Evolutionary conservation across 768 basidiomycete genomes (phyloP), one percentile per base, ranked within the genome.

Genomic region (Suillus paluster): DNA sequence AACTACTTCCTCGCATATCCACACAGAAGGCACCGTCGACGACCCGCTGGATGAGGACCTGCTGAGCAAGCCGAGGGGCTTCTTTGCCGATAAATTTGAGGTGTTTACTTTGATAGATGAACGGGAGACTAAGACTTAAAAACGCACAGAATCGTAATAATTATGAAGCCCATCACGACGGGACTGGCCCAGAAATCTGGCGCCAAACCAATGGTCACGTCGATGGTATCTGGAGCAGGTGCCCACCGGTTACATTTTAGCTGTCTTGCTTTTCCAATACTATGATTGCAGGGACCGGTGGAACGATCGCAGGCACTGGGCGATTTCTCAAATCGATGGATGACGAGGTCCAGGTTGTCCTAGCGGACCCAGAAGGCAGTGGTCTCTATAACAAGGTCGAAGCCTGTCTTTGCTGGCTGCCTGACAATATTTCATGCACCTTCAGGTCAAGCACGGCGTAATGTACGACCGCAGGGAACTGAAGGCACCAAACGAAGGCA

Each of bases 11-110:
- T 72, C 73, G 23, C 68, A 80, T 54, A 78, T 84, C 60, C 75
- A 78, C 39, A 67, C 64, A 25, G 72, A 75, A 15, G 70, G 69
- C 50, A 66, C 71, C 4, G 61, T 65, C 7, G 67, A 71, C 19
- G 77, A 76, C 30, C 76, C 75, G 23, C 65, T 75, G 38, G 78
- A 83, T 3, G 79, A 78, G 50, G 80, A 83, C 45, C 74, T 84
- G 25, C 63, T 78, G 19, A 74, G 68, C 55, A 81, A 82, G 68
- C 90, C 92, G 4, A 80, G 92, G 64, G 97, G 95, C 0, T 92
- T 90, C 77, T 99, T 99, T 68, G 94, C 95, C 5, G 95, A 99
- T 72, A 97, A 99, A 75, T 99, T 99, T 62, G 97, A 98, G 75
- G 86, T 85, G 56, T 12, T 44, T 5, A 4, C 36, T 15, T 36